Percentiles rank a stretch among this genome's conserved stretches.
phyloP scores from a whole-genome alignment of 2,329 filamentous ascomycete genomes.

The Plenodomus tracheiphilus region DNA sequence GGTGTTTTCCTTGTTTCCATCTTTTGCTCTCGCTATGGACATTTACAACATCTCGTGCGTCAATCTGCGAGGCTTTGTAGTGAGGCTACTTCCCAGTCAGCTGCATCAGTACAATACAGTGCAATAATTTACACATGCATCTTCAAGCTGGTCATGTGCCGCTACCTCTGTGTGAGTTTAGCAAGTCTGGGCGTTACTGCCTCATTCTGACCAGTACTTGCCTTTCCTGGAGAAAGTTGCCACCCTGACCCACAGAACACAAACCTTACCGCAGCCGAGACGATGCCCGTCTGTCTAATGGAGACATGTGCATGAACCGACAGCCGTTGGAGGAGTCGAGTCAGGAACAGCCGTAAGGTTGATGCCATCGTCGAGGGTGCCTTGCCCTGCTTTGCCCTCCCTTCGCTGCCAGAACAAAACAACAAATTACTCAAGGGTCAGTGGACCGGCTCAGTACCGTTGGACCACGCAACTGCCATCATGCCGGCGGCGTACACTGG shows the following conservation, averaged over 20 bases:
- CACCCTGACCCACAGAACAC: conserved; percentile 7
- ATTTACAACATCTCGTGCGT: conserved; percentile 36
- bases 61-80: conserved; percentile 37
- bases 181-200: conserved; percentile 22
- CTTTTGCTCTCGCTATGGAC: conserved; percentile 26
- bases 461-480: too few relatives aligned
- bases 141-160: conserved; percentile 7
- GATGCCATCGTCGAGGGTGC: not conserved
- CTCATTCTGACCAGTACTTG: conserved; percentile 17
- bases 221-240: conserved; percentile 18
- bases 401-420: not conserved
- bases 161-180: conserved; percentile 19
- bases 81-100: conserved; percentile 29
- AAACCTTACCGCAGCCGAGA: not conserved
- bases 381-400: too few relatives aligned
- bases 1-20: conserved; percentile 29
- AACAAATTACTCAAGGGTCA: not conserved
- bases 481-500: too few relatives aligned
- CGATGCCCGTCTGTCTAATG: not conserved
- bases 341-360: not conserved
- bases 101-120: conserved; percentile 31
- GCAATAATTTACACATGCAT: conserved; percentile 24
- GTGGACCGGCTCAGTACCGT: too few relatives aligned
- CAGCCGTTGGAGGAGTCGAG: not conserved
- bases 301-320: not conserved